Evolutionary conservation across 164 flowering plant genomes (phyloP).

Genomic region (Aristolochia contorta): DNA sequence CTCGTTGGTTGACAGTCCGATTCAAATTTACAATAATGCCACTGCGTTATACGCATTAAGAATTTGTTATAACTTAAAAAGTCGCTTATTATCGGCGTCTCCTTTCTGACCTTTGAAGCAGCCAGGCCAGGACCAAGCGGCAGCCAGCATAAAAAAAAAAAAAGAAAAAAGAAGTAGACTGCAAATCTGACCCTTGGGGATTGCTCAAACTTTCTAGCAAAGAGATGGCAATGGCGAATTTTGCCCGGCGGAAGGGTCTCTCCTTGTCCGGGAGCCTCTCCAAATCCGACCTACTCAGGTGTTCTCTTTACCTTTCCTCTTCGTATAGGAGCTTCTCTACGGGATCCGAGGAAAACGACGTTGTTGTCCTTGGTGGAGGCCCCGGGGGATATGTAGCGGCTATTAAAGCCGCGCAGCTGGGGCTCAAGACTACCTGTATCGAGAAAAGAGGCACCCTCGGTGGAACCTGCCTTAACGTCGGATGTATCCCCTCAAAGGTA

Average conservation of each 20-base stretch:
- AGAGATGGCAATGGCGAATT: conserved; percentile 67
- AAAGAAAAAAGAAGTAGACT: too few species aligned
- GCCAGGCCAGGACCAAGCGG: too few species aligned
- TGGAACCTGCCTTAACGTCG: conserved; percentile 94
- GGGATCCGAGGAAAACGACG: conserved; percentile 82
- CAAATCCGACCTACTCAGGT: conserved; percentile 20
- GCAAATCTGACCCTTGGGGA: too few species aligned
- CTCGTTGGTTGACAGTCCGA: too few species aligned
- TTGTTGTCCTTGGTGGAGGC: conserved; percentile 86
- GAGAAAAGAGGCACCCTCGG: conserved; percentile 94
- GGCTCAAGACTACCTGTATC: conserved; percentile 85
- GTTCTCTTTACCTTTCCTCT: conserved; percentile 24
- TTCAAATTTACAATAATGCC: too few species aligned
- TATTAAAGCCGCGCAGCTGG: conserved; percentile 91
- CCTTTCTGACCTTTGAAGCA: too few species aligned
- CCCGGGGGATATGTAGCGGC: conserved; percentile 99
- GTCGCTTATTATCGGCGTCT: too few species aligned
- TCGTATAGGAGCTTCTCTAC: conserved; percentile 47
- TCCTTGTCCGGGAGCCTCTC: conserved; percentile 22
- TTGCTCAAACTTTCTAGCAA: too few species aligned
- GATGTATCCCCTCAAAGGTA: conserved; percentile 96
- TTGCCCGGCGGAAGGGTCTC: conserved; percentile 42
- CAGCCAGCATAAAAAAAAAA: too few species aligned
- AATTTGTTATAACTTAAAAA: too few species aligned
- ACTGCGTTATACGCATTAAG: too few species aligned